Base-by-base conservation (phyloP, 371 early-diverging fungal species). In the Lichtheimia ramosa region DNA sequence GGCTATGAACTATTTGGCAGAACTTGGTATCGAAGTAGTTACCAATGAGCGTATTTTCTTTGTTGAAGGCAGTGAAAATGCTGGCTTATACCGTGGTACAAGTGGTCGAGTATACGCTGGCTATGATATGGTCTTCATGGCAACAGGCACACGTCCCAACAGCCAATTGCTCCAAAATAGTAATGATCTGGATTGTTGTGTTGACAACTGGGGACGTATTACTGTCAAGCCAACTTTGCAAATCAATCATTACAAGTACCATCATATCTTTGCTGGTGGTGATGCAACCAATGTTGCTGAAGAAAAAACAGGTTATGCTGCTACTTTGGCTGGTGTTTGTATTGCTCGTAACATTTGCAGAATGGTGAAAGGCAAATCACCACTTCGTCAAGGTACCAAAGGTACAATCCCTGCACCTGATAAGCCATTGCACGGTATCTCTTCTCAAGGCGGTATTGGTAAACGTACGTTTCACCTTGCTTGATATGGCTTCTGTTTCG, bases 241-340 rank as follows among this genome's bases (percentile, higher is more conserved):
- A 63, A 46, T 90, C 10, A 77, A 75, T 34, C 80, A 87, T 42
- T 75, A 70, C 12, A 77, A 70, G n/a, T 77, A 85, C 23, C 71
- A 74, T 1, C 78, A 85, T 55, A 81, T 90, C 49, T 89, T 88
- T 63, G 82, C 88, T 3, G 85, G 87, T 1, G 90, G 90, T 2
- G 90, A 90, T 58, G 84, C 82, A 20, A 78, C 83, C 20, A 83
- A 86, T 23, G 72, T 82, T 0, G 64, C 73, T 15, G 87, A 86
- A 58, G 85, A 86, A 67, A 84, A 85, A 59, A 82, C 85, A 13
- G 86, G 77, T 18, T 81, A 83, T 39, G 81, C 86, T 49, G 86
- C 84, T 16, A 83, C 83, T 15, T 57, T 82, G 42, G 77, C 76
- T 23, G 81, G 79, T 15, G 75, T 81, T 2, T 74, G 74, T 42